A percentile compares a stretch with the other conserved stretches of the same genome.
Conservation (phyloP, 768 basidiomycete species). For the Naganishia friedmannii region DNA sequence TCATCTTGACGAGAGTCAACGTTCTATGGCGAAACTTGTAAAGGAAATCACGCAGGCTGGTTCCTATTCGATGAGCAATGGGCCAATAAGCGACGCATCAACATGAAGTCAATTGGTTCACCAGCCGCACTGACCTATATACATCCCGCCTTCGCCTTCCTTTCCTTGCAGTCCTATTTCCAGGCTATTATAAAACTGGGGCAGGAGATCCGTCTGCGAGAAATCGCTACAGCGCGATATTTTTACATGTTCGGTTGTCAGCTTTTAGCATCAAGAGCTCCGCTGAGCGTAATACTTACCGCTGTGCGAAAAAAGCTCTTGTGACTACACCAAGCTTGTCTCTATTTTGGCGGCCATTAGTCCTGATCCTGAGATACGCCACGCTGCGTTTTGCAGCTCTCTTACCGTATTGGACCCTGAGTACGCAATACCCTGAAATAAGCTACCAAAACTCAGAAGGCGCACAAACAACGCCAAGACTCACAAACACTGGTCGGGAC, state of each 20-base stretch:
- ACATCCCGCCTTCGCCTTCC: conserved; percentile 85
- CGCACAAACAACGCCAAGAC: neutral
- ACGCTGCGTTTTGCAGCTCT: no score
- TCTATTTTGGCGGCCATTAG: conserved; percentile 52
- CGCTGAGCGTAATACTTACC: conserved; percentile 52
- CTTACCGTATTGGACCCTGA: conserved; percentile 77
- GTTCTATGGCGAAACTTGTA: conserved; percentile 91
- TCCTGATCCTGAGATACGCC: neutral
- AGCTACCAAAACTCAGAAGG: neutral
- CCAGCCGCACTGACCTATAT: conserved; percentile 70
- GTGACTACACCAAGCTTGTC: conserved; percentile 95
- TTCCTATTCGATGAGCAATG: conserved; percentile 56
- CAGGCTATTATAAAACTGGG: conserved; percentile 75
- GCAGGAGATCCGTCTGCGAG: conserved; percentile 77
- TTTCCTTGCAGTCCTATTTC: conserved; percentile 72
- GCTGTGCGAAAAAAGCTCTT: conserved; percentile 80
- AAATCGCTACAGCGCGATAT: conserved; percentile 64
- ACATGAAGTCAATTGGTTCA: conserved; percentile 31
- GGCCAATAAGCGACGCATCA: conserved; percentile 55
- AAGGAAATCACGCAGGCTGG: conserved; percentile 72
- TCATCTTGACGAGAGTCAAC: conserved; percentile 84
- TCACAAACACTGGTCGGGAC: conserved; percentile 53
- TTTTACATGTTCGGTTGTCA: neutral
- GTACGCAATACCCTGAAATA: conserved; percentile 7
- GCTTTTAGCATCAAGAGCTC: conserved; percentile 13